Base-by-base conservation (phyloP, 306 rosid species). In the Arachis hypogaea region DNA sequence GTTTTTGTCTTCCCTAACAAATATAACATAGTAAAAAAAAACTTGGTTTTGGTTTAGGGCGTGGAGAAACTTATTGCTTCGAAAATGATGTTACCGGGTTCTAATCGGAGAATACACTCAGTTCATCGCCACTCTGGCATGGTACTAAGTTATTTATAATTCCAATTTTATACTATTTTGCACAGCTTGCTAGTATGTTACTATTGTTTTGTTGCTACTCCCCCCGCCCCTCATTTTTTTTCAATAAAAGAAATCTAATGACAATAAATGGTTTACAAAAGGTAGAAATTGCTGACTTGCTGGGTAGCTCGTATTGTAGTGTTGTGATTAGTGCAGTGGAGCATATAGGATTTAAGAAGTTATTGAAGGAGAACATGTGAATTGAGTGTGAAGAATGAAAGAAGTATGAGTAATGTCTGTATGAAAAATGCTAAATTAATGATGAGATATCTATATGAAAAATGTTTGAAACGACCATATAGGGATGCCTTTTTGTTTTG, bases 61-160 rank as follows among this genome's bases (percentile, higher is more conserved):
- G 99, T 94, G 56, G 99, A 94, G 85, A 94, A 94, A 85, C 95
- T 94, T 52, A 86, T 94, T 68, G 90, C 97, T 2, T 94, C 97
- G 1, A 94, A 94, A 80, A 94, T 94, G 99, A 94, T 94, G 99
- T 85, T 94, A 44, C 88, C 99, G 11, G 99, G 99, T 65, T 94
- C 99, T 56, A 94, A 94, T 74, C 80, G 97, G 84, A 87, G 99
- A 82, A 93, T 93, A 81, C 98, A 93, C 56, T 85, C 97, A 0
- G 94, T 93, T 72, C 90, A 93, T 82, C 94, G 93, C 66, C 97
- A 93, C 80, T 89, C 94, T 18, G 97, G 99, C 67, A 90, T 94
- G 99, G 98, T 93, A 93, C 6, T 22, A 11, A 46, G n/a, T 14
- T 43, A 3, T 73, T 70, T 16, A 60, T 11, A 11, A 4, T 52